Percentiles rank a stretch among this genome's conserved stretches.
These are phyloP conservation scores for Nidularia pulvinata DNA, from an alignment of 768 basidiomycete genomes.

Conservation along the genomic window DNA sequence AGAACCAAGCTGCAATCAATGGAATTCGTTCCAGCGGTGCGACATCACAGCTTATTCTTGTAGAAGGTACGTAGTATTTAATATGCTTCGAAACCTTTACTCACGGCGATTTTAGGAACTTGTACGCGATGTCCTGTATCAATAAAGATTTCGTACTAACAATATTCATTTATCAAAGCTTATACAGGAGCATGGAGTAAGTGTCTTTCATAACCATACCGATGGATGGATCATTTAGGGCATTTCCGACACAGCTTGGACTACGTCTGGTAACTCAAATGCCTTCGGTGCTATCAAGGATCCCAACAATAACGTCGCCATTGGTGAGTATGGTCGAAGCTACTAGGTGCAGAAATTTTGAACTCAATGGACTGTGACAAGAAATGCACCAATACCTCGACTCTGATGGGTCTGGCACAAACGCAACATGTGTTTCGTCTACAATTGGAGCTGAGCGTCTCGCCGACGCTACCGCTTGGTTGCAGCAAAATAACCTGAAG, in stretches of 20 bases:
- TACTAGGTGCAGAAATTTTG: not conserved
- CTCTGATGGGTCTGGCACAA: conserved; percentile 60
- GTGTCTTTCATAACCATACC: not conserved
- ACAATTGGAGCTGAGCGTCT: conserved; percentile 63
- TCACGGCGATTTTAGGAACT: conserved; percentile 5
- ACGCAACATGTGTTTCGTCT: conserved; percentile 49
- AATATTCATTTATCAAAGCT: conserved; percentile 20
- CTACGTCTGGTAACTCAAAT: conserved; percentile 1
- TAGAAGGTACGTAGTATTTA: conserved; percentile 28
- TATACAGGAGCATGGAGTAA: conserved; percentile 57
- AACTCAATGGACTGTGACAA: conserved; percentile 7
- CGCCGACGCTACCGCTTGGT: conserved; percentile 55
- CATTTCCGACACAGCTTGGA: not conserved
- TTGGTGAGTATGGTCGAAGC: conserved; percentile 29
- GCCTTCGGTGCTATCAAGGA: conserved; percentile 39
- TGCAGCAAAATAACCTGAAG: conserved; percentile 56
- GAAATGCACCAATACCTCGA: conserved; percentile 78
- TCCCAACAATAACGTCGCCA: conserved; percentile 61
- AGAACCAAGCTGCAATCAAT: conserved; percentile 68
- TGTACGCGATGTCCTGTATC: conserved; percentile 3
- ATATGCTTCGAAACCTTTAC: not conserved
- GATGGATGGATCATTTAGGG: not conserved
- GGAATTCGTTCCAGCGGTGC: conserved; percentile 65
- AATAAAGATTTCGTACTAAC: conserved; percentile 12
- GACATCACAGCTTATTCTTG: conserved; percentile 50